Evolutionary conservation across 2,329 filamentous ascomycete species (phyloP).

Genomic region (Fusarium tjaetaba): DNA sequence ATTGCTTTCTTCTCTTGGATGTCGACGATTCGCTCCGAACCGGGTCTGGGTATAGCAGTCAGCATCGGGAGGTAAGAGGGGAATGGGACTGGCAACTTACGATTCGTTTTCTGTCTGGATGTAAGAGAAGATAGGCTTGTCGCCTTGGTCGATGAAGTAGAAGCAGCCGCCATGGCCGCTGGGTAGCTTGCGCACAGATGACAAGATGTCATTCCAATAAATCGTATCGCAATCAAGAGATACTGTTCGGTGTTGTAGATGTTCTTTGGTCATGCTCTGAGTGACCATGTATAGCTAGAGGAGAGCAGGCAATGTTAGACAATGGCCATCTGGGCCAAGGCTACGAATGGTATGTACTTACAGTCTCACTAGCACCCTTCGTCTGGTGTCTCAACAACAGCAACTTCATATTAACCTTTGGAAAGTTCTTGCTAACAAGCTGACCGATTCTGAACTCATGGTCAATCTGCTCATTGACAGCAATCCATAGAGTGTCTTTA

Average conservation of each 20-base stretch:
- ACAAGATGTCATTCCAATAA: not conserved
- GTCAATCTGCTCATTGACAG: not conserved
- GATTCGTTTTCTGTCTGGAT: not conserved
- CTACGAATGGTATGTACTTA: not conserved
- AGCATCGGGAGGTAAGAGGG: fast-evolving
- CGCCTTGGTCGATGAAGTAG: not conserved
- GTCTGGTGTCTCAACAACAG: not conserved
- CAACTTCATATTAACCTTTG: not conserved
- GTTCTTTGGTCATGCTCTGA: not conserved
- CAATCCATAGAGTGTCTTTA: not conserved
- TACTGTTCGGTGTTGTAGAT: not conserved
- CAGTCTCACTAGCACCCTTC: not conserved
- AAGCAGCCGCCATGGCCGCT: not conserved
- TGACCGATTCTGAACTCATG: not conserved
- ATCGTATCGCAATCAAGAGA: not conserved
- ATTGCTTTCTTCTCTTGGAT: not conserved
- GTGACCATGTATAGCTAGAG: not conserved
- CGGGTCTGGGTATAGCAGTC: fast-evolving
- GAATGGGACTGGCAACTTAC: fast-evolving
- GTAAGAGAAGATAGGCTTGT: not conserved
- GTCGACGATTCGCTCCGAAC: not conserved
- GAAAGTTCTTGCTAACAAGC: not conserved
- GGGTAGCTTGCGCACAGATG: not conserved
- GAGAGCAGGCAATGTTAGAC: not conserved
- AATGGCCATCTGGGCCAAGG: not conserved